Base-by-base conservation (phyloP, 129 eudicot species). In the Flaveria robusta region DNA sequence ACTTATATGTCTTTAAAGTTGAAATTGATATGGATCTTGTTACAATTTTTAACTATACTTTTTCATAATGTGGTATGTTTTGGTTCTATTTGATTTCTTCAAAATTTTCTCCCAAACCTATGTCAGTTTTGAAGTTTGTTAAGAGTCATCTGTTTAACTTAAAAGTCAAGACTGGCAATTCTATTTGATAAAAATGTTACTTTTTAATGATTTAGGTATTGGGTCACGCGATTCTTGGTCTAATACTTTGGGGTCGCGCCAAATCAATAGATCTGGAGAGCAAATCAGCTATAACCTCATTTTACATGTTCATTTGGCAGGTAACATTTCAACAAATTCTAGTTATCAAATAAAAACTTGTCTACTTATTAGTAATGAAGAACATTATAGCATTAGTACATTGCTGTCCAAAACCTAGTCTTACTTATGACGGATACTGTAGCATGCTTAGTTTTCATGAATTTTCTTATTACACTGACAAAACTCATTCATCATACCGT, bases 221-320 rank as follows among this genome's bases (percentile, higher is more conserved):
- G 72, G 96, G 97, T 27, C 99, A 95, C 75, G 68, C 83, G 37
- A 66, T 77, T 51, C 79, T 95, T 84, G 94, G 94, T 73, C 73
- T 68, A 13, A 23, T 95, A 64, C 95, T 95, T 13, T 91, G 97
- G 97, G 84, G 56, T 69, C 91, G 92, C 16, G 96, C 99, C 75
- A 91, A 87, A 75, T 91, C 97, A 19, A 80, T 81, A 29, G 92
- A 95, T 82, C 81, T 95, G 47, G 79, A 83, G 56, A 91, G 88
- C 89, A 95, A 95, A 86, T 64, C 88, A 26, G 86, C 96, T 13
- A 91, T 95, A 77, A 91, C 99, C 47, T 84, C 99, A 26, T 95
- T 91, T 81, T 95, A 91, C 86, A 91, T 95, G 99, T 95, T 95
- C 87, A 89, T 95, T 76, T 95, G 99, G 97, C 91, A 95, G 97